phyloP scores from a whole-genome alignment of 176 grass and related monocot species.

The Triticum turgidum region DNA sequence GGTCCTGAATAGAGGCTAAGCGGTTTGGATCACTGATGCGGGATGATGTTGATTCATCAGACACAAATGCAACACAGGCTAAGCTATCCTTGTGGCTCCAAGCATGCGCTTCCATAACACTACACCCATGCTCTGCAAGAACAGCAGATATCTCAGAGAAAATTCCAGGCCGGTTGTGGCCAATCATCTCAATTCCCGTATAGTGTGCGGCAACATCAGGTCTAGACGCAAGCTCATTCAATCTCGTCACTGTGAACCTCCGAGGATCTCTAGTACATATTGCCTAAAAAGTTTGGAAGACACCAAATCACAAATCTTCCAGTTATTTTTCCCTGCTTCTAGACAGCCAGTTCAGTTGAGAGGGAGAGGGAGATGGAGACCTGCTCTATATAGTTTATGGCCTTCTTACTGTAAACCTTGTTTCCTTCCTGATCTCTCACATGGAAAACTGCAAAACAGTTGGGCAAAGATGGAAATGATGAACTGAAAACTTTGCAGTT shows the following conservation, averaged over 20 bases:
- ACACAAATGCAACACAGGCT: constrained; percentile 33
- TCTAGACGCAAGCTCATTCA: background rate
- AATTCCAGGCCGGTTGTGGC: constrained; percentile 50
- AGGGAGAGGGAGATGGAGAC: background rate
- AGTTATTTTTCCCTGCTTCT: background rate
- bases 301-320: background rate
- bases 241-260: background rate
- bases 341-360: too few relatives aligned
- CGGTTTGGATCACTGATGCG: constrained; percentile 39
- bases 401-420: constrained; percentile 43
- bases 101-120: constrained; percentile 53
- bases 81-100: constrained; percentile 50
- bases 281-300: background rate
- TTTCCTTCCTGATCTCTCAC: constrained; percentile 56
- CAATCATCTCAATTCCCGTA: constrained; percentile 61
- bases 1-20: constrained; percentile 45
- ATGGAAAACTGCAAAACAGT: constrained; percentile 49
- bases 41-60: constrained; percentile 32
- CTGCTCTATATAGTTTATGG: constrained; percentile 49
- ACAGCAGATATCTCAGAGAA: constrained; percentile 63
- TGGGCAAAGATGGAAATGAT: background rate
- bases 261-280: background rate
- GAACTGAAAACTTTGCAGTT: background rate
- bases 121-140: constrained; percentile 53
- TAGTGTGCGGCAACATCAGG: constrained; percentile 9